Base-by-base conservation (phyloP, 176 grass and related monocot genomes). In the Tillandsia fasciculata region DNA sequence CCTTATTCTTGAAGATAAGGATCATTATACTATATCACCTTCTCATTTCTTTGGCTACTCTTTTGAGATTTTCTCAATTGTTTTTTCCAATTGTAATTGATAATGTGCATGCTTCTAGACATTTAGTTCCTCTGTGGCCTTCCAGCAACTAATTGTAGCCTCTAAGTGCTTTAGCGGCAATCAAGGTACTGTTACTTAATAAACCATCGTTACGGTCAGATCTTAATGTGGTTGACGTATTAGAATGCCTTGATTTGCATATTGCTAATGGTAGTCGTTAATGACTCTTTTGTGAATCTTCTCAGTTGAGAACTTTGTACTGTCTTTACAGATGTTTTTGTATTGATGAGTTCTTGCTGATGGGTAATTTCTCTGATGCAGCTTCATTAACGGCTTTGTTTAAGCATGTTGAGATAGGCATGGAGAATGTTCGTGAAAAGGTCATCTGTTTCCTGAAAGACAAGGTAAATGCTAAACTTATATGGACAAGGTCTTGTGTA, bases 361-460 rank as follows among this genome's bases (percentile, higher is more conserved):
- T 63, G 24, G 23, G 12, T 79, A 61, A 61, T 11, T 26, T 85
- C 22, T 71, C 49, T 70, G 71, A 22, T 81, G 63, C 82, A 99
- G 95, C 83, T 84, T 99, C 95, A 3, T 94, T 99, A 71, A 84
- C 79, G 76, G 78, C 90, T 75, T 90, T 99, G 77, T 99, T 99
- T 85, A 90, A 99, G 74, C 95, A 94, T 74, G 85, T 99, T 67
- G 95, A 99, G 76, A 76, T 80, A 52, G 95, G 90, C 77, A 65
- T 86, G 66, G 90, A 99, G 80, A 90, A 80, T 80, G 63, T 99
- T 49, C 95, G 95, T 63, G 95, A 99, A 79, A 99, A 90, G 72
- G 83, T 94, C 78, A 94, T 99, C 63, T 90, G 80, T 75, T 99
- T 99, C 59, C 87, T 99, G 66, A 90, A 87, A 81, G 95, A 99